These are phyloP conservation scores for Teratosphaeria epicoccoides DNA, from an alignment of 2,329 filamentous ascomycete species.

Conservation along the genomic window DNA sequence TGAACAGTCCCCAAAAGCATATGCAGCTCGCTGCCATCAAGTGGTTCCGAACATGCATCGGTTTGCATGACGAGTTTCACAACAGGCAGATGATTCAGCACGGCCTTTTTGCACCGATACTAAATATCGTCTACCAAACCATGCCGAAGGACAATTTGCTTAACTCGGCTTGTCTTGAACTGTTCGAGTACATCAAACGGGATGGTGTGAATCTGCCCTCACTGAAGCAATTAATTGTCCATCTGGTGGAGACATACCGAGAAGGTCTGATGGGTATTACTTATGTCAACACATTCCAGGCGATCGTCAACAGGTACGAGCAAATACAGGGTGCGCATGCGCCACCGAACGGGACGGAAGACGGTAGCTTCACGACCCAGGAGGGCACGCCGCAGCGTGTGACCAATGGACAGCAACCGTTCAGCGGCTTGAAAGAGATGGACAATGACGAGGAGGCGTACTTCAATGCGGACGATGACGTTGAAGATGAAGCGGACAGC, in stretches of 20 bases:
- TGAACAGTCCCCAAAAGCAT: conserved; percentile 79
- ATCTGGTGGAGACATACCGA: conserved; percentile 75
- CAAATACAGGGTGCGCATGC: conserved; percentile 49
- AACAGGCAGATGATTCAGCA: conserved; percentile 73
- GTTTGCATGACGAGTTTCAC: conserved; percentile 84
- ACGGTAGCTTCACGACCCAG: conserved; percentile 57
- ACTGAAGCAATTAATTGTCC: conserved; percentile 68
- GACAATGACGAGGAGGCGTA: conserved; percentile 86
- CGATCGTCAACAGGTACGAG: conserved; percentile 66
- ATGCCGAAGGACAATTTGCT: conserved; percentile 88
- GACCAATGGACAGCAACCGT: conserved; percentile 49
- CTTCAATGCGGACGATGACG: conserved; percentile 81
- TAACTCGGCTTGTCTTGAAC: conserved; percentile 84
- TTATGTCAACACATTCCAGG: conserved; percentile 76
- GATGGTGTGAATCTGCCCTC: conserved; percentile 40
- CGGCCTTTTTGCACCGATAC: conserved; percentile 69
- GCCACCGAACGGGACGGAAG: conserved; percentile 34
- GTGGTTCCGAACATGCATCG: conserved; percentile 80
- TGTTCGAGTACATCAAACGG: conserved; percentile 78
- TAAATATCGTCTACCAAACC: conserved; percentile 72
- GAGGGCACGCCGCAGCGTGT: conserved; percentile 39
- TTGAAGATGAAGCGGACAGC: conserved; percentile 43
- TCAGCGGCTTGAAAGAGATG: conserved; percentile 63
- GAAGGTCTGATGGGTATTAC: conserved; percentile 65
- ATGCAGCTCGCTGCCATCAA: conserved; percentile 84